These are phyloP conservation scores for Rhodamnia rubescens DNA, from an alignment of 345 rosid species.

Conservation along the genomic window DNA sequence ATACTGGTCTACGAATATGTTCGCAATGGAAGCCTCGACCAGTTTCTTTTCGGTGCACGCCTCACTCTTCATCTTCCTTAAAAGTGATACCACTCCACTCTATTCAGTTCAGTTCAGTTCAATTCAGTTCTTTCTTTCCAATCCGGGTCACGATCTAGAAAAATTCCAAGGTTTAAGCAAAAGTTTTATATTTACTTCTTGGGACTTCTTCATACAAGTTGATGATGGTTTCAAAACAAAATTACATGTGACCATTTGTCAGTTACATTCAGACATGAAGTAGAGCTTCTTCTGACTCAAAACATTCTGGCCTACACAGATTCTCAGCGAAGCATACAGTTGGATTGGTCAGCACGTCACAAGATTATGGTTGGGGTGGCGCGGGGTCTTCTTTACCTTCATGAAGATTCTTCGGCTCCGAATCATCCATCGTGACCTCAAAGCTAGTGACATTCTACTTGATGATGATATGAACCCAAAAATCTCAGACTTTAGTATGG, in stretches of 20 bases:
- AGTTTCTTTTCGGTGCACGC: slow-evolving; percentile 10
- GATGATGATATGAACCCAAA: background rate
- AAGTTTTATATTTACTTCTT: background rate
- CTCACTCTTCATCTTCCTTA: background rate
- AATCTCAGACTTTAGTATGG: background rate
- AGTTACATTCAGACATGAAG: background rate
- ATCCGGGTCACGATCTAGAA: background rate
- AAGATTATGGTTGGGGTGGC: background rate
- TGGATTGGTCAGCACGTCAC: background rate
- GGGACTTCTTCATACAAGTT: background rate
- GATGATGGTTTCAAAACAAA: background rate
- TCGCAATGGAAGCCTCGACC: slow-evolving; percentile 16
- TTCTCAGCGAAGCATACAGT: background rate
- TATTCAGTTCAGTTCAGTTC: background rate
- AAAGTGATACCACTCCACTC: background rate
- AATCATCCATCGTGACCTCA: background rate
- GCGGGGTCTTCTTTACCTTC: background rate
- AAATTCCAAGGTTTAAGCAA: background rate
- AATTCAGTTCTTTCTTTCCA: background rate
- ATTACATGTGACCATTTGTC: background rate
- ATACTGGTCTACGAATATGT: slow-evolving; percentile 15
- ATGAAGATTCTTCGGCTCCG: background rate
- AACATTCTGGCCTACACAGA: background rate
- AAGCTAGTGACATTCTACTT: background rate
- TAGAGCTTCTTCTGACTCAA: background rate